Base-by-base conservation (phyloP, 805 yeast species). In the Kodamaea laetipori region DNA sequence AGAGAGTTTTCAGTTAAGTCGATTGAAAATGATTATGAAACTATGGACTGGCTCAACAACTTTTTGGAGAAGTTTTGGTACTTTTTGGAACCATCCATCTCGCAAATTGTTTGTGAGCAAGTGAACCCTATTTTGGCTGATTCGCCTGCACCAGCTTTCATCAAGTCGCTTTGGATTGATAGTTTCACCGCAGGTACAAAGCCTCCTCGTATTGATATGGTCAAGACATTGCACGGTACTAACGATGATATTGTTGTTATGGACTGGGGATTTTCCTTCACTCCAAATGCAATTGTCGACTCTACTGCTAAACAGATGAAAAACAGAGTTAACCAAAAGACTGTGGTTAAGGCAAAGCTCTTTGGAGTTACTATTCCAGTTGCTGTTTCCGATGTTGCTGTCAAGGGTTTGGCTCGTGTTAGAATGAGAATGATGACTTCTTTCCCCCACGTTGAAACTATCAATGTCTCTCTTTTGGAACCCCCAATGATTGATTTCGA, bases 211-310 rank as follows among this genome's bases (percentile, higher is more conserved):
- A 76, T 94, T 47, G 97, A 94, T 59, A 74, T 75, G 50, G 97
- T 92, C 13, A 87, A 94, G 60, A 87, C 97, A 2, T 79, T 90
- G 57, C 86, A 84, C 38, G 87, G 92, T 50, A 92, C 97, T n/a
- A 83, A 81, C 23, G 86, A 85, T 49, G 97, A 92, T 58, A 84
- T 94, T 41, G 95, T 92, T 8, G 97, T 95, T 41, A 94, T 94
- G 97, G 99, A 94, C 66, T 92, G 97, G 97, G 85, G 82, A 32
- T 78, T 86, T 34, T 86, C 97, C 1, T 88, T 90, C 70, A 85
- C 88, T 19, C 99, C 99, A n/a, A 89, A 88, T 64, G 86, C 90
- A 30, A 65, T 80, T 39, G 84, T 85, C 32, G 99, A 94, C 63
- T 71, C 89, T 54, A 88, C 89, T 43, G 81, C 82, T 19, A 87